Base-by-base conservation (phyloP, 108 stramenopile genomes). In the Pseudonitzschia multiseries region DNA sequence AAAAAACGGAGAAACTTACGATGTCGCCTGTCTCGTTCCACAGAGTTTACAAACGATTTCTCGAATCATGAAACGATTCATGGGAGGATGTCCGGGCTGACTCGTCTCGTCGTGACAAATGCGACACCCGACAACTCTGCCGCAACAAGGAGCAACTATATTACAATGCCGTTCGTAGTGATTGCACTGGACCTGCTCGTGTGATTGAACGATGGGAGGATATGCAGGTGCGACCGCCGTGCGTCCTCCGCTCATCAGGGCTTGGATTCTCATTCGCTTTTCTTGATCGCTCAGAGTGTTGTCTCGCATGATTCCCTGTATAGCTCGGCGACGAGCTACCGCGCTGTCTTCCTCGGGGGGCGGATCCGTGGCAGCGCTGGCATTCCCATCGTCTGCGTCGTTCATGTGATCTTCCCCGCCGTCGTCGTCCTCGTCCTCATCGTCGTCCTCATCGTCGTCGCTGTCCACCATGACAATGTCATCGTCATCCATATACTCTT, bases 81-180 rank as follows among this genome's bases (percentile, higher is more conserved):
- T 79, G 32, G 81, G 79, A 14, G 83, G 86, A 78, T 95, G 93
- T 31, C 87, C 89, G 14, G 87, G 71, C 22, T 86, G 86, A 48
- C 81, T 77, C 46, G 83, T 75, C 52, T 95, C 93, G 66, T 95
- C 91, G 66, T 95, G 93, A 76, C 93, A 95, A 36, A 95, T 88
- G n/a, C 93, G 86, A 65, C 93, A 95, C 2, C 91, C 93, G 65
- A 88, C 90, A 8, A 89, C 80, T 21, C 85, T 77, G 13, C 82
- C 81, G 63, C 93, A 95, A 79, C 93, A 95, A 13, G 93, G 93
- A 14, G 83, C 83, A 22, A 95, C 84, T 24, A 95, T 83, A 69
- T 85, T 81, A 57, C 89, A 92, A 53, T 95, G 92, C 29, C 93
- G 75, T 33, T 87, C 79, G 69, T 95, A 95, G 68, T 95, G 93